Base-by-base conservation (phyloP, 192 early-diverging fungal species). In the Coemansia sp. region DNA sequence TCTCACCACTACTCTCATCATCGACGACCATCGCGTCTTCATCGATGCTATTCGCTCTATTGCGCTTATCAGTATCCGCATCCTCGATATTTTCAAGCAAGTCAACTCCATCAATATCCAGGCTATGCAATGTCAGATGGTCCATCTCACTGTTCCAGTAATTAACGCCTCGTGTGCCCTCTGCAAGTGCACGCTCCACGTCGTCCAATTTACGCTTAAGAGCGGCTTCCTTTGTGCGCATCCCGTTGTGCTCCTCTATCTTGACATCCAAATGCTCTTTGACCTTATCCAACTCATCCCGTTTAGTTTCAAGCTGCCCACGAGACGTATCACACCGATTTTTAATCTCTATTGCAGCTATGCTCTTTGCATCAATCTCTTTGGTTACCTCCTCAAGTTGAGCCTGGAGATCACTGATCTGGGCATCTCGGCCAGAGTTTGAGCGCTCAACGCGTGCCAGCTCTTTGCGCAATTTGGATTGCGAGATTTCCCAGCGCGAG, bases 391-490 rank as follows among this genome's bases (percentile, higher is more conserved):
- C 60, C 19, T 86, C 82, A 40, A 93, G 62, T 61, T 93, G 89
- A 0, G 71, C 68, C n/a, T 88, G 80, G 2, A 89, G 82, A 43
- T 90, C 87, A 10, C 87, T 85, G 4, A 87, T 41, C 64, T 97
- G 91, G 7, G 67, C 67, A 46, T 92, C 91, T 41, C 83, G 82
- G 36, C 86, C 90, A 22, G 74, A 76, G 58, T 92, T 86, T 26
- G 87, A 86, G 19, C 78, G 80, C 65, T 88, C 86, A 6, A 90
- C 67, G 62, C 94, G 95, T 10, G 76, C 71, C 19, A 91, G 76
- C 55, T 90, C 87, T 75, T 94, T 96, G 61, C 90, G 87, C 2
- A 91, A 80, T 46, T 92, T 89, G 39, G 88, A 76, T 57, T 93
- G 90, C 22, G 90, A 85, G 7, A 91, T 90, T 43, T 85, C 85